Evolutionary conservation across 768 basidiomycete genomes (phyloP), one percentile per base, ranked within the genome.

Genomic region (Lactarius hatsudake): DNA sequence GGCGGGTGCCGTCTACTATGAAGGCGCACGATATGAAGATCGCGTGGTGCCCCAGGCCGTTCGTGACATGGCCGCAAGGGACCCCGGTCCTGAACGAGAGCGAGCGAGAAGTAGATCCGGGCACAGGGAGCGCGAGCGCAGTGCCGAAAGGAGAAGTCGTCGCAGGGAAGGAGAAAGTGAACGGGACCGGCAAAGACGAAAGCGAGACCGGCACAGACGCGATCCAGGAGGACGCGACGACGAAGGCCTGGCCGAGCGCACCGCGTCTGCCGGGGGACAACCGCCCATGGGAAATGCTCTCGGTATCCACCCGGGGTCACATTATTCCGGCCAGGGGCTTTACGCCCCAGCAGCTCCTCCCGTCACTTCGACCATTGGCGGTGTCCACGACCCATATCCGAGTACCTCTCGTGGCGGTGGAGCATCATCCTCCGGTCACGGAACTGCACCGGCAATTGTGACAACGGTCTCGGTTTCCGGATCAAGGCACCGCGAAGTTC

Each of bases 1-100:
- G 1, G 60, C 59, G 10, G 68, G 68, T 59, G 66, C 65, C 2
- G 66, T 67, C 7, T 69, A 7, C n/a, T 63, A 59, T 54, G 57
- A 67, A 51, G 68, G 68, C n/a, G 62, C 66, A 26, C 61, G 32
- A 34, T 56, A 63, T 23, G 68, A 63, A 3, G 66, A 69, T 15
- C 68, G 68, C 36, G 68, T 69, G 1, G 62, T 69, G 4, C 68
- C 68, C 13, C 48, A n/a, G 36, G n/a, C 34, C 9, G 42, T 54
- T 34, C 66, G 42, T 60, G 66, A 63, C 18, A 59, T 60, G 67
- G 59, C 62, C 34, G 23, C 59, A 48, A 57, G 62, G 38, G 66
- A 67, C 38, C 40, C 26, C 5, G 53, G 53, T 12, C 2, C 32
- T 13, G 62, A 67, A 30, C 58, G 43, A 23, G 67, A 64, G 30